Base-by-base conservation (phyloP, 257 asterid genomes). In the Plectranthus barbatus region DNA sequence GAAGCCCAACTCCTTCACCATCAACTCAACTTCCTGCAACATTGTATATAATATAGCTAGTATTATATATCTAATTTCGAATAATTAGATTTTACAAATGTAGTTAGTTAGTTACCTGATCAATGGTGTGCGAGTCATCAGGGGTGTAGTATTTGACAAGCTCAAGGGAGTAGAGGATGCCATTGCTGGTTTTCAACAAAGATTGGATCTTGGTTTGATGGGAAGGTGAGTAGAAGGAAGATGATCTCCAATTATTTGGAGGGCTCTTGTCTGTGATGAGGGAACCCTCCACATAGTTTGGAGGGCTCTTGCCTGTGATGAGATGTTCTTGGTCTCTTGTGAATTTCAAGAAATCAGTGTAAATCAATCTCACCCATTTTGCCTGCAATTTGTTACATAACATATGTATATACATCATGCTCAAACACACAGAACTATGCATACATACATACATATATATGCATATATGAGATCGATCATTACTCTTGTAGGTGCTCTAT, bases 201-300 rank as follows among this genome's bases (percentile, higher is more conserved):
- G 86, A 73, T 31, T 40, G 34, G 3, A 86, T 77, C 47, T 67
- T 67, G 62, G 86, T 24, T 60, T 68, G 84, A 14, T 79, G 51
- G 4, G 80, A 63, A 18, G 64, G 21, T 31, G 89, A 51, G 77
- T 82, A 80, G 68, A 86, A 84, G 23, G 91, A 84, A 34, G 85
- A 17, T 6, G 61, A 80, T 73, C 88, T 80, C 91, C 91, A 84
- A 40, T 84, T 84, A 39, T 80, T 86, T 56, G 77, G 66, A 68
- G 75, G 75, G 73, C 75, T 81, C 6, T 75, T 72, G 44, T 76
- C 68, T 67, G 81, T 66, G 5, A 84, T 74, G 0, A 86, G 64
- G 18, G 88, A 84, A 19, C 92, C 95, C 51, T 82, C 95, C 15
- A 86, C 75, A 41, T 84, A 84, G 37, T 84, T 71, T 14, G 71